Evolutionary conservation across 345 rosid genomes (phyloP).

Genomic region (Gynandropsis gynandra): DNA sequence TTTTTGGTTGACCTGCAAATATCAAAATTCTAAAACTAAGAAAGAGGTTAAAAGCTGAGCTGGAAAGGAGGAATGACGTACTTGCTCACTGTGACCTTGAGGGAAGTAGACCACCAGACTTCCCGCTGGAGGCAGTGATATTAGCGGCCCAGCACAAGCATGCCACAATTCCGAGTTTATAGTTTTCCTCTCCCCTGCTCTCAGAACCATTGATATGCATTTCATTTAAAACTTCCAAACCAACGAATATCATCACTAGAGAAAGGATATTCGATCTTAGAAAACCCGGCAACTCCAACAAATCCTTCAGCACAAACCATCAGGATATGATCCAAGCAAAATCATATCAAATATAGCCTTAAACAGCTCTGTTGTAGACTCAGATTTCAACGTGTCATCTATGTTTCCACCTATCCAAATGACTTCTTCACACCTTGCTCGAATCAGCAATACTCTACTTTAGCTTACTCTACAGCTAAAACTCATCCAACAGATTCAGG

Average conservation of each 20-base stretch:
- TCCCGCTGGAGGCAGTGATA: constrained; percentile 75
- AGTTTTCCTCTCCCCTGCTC: constrained; percentile 65
- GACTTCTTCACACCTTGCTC: not conserved
- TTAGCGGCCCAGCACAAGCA: constrained; percentile 93
- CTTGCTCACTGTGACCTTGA: constrained; percentile 97
- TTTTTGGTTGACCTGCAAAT: constrained; percentile 76
- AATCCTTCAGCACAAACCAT: too few relatives aligned
- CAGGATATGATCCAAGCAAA: too few relatives aligned
- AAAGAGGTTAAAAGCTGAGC: constrained; percentile 7
- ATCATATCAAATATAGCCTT: too few relatives aligned
- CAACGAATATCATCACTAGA: too few relatives aligned
- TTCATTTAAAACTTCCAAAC: too few relatives aligned
- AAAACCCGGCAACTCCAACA: too few relatives aligned
- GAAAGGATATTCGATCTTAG: too few relatives aligned
- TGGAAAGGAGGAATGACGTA: constrained; percentile 15
- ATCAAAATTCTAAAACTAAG: constrained; percentile 13
- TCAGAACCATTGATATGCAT: constrained; percentile 15
- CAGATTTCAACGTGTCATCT: too few relatives aligned
- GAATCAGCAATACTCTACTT: constrained; percentile 8
- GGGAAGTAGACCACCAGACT: constrained; percentile 89
- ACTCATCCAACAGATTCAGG: constrained; percentile 2
- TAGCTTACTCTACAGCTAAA: constrained; percentile 10
- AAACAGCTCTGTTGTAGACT: too few relatives aligned
- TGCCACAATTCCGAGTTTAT: constrained; percentile 91
- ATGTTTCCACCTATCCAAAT: too few relatives aligned